Evolutionary conservation across 805 yeast genomes (phyloP), one percentile per base, ranked within the genome.

Genomic region (Candida cerambycidarum): DNA sequence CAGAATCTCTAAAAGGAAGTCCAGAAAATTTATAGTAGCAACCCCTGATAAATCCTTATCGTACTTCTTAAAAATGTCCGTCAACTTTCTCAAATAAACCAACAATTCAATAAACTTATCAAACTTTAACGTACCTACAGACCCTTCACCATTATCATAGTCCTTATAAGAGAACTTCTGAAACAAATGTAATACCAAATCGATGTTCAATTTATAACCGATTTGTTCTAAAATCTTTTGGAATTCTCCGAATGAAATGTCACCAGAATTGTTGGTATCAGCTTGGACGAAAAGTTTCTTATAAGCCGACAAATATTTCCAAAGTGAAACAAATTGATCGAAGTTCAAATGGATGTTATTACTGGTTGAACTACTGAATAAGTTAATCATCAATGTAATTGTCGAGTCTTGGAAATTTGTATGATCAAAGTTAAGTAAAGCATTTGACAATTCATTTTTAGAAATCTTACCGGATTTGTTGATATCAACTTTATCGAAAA

Each of bases 51-150:
- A 76, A 48, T 85, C 89, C 10, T 73, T 65, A 58, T 88, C 96
- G 59, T 76, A 85, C 56, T 81, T 82, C 55, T 85, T 84, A 69
- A 88, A 88, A 11, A 83, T 71, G 56, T 85, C 89, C 1, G 95
- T 86, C 49, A 85, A 74, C 48, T 87, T 78, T 57, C 87, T 74
- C 51, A 88, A 69, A 74, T 87, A 84, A 13, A 87, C 85, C 51
- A 88, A 72, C 41, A 86, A 75, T 58, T 88, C 95, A 18, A 88
- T 89, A 62, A 88, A 88, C 59, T 80, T 75, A 59, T 88, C 96
- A 60, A 88, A 88, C 45, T 85, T 80, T 62, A 88, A 58, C 44
- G 63, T 68, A 1, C 75, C 75, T 24, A 69, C 64, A 0, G 57
- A 43, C 21, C 40, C 38, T 13, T 55, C 61, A 13, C 50, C 39